Percentiles rank a stretch among this genome's conserved stretches.
phyloP scores from a whole-genome alignment of 2,329 filamentous ascomycete species.

The Ophiocordyceps camponoti-floridani region DNA sequence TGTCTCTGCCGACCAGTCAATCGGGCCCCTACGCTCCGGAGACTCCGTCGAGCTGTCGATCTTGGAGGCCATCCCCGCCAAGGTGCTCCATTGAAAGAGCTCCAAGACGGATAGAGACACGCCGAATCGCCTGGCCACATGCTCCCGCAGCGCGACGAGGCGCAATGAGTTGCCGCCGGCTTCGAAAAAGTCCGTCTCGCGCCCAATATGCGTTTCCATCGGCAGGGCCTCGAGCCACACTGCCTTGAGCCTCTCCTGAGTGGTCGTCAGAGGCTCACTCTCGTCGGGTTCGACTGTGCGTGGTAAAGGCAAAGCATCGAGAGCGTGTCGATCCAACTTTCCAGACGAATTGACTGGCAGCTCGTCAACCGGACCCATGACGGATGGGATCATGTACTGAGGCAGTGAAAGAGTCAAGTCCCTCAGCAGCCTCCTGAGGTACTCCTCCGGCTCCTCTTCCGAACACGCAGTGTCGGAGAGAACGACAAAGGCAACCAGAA shows the following conservation, averaged over 20 bases:
- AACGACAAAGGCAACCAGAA: constrained; percentile 2
- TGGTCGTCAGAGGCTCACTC: constrained; percentile 3
- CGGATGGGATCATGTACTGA: constrained; percentile 16
- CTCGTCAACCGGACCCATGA: constrained; percentile 8
- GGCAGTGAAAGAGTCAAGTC: constrained; percentile 9
- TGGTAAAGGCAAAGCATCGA: constrained; percentile 9
- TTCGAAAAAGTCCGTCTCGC: constrained; percentile 19
- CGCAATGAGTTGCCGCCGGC: constrained; percentile 23
- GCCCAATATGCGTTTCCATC: constrained; percentile 1
- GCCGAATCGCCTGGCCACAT: constrained; percentile 14
- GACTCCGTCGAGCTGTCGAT: constrained; percentile 5
- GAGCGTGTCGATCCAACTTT: constrained; percentile 15
- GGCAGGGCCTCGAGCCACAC: constrained; percentile 3
- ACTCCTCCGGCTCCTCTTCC: background rate
- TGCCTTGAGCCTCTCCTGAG: constrained; percentile 3
- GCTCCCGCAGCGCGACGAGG: constrained; percentile 16
- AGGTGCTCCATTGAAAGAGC: constrained; percentile 18
- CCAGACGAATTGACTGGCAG: constrained; percentile 12
- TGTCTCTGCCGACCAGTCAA: constrained; percentile 12
- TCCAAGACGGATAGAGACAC: constrained; percentile 13
- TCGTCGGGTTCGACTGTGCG: constrained; percentile 1
- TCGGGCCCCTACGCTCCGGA: constrained; percentile 2
- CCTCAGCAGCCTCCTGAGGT: constrained; percentile 4
- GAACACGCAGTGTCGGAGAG: background rate
- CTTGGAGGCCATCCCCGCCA: constrained; percentile 18